Percentiles rank a stretch among this genome's conserved stretches.
Conservation (phyloP, 192 early-diverging fungal genomes). For the Gonapodya sp. region DNA sequence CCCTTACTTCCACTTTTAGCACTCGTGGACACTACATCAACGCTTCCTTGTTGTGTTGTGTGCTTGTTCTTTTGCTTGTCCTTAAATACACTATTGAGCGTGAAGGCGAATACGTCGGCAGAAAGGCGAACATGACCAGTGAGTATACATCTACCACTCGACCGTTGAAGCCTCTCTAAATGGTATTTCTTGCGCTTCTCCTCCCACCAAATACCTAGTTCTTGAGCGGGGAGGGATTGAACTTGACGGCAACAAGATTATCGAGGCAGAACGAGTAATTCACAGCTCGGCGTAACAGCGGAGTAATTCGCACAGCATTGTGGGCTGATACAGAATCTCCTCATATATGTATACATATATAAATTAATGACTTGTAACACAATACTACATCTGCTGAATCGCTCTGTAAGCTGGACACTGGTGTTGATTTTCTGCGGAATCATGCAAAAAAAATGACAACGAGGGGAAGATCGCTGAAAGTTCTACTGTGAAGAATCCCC, state of each 20-base stretch:
- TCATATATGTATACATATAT: too few relatives aligned
- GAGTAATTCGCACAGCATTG: too few relatives aligned
- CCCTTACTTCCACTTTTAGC: too few relatives aligned
- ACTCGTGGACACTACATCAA: background rate
- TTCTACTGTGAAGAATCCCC: too few relatives aligned
- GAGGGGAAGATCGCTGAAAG: too few relatives aligned
- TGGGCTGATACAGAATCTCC: too few relatives aligned
- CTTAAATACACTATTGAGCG: background rate
- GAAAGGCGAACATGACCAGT: background rate
- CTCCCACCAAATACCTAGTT: background rate
- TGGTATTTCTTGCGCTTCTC: background rate
- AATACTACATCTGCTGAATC: too few relatives aligned
- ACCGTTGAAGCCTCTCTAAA: background rate
- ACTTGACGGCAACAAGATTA: background rate
- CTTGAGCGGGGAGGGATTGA: background rate
- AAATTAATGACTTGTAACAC: too few relatives aligned
- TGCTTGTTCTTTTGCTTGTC: background rate
- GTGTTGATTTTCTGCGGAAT: too few relatives aligned
- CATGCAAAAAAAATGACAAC: too few relatives aligned
- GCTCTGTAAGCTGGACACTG: too few relatives aligned
- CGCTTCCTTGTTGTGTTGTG: background rate
- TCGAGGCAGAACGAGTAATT: background rate
- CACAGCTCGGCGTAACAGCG: background rate
- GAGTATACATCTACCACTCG: too few relatives aligned
- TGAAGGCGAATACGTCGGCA: background rate